Base-by-base conservation (phyloP, 306 rosid species). In the Prunus davidiana region DNA sequence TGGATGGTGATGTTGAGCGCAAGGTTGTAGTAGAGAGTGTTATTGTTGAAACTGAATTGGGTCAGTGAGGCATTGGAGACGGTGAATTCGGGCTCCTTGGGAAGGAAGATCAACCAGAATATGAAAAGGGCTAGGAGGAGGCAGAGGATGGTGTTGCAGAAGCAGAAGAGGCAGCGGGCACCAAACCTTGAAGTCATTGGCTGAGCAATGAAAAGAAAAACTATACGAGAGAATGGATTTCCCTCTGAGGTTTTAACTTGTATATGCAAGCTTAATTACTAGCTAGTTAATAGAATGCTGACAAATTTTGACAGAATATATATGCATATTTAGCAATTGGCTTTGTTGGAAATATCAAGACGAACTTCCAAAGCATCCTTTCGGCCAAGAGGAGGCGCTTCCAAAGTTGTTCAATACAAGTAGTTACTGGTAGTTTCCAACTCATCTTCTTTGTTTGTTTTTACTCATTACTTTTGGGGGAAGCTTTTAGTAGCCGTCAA, bases 1-100 rank as follows among this genome's bases (percentile, higher is more conserved):
- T 90, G 86, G 6, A 85, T 15, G 46, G 90, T 77, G 75, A 83
- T 3, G 84, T 72, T 76, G 69, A 72, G 55, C 9, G 52, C 16
- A n/a, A 67, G 69, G 25, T 73, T 72, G 74, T 76, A 80, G 72
- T 12, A 80, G 34, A 74, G 84, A 41, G 71, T 69, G 81, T 66
- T 58, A 19, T 62, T 16, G 4, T 38, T 25, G 10, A 60, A 25
- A 13, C 12, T 60, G 64, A 60, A 60, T 60, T 3, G 19, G 3
- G 4, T 25, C 27, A 60, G 32, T 4, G 34, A 60, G 64, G 64
- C 64, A 5, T 25, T 12, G 34, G 34, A 11, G 34, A 20, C 34
- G 1, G 64, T 60, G 34, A 60, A 60, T 60, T 25, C 5, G 13
- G 34, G 34, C 30, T 25, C 34, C 25, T 4, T 24, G 34, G 64